A percentile compares a stretch with the other conserved stretches of the same genome.
phyloP scores from a whole-genome alignment of 345 rosid genomes.

The Hibiscus mutabilis region DNA sequence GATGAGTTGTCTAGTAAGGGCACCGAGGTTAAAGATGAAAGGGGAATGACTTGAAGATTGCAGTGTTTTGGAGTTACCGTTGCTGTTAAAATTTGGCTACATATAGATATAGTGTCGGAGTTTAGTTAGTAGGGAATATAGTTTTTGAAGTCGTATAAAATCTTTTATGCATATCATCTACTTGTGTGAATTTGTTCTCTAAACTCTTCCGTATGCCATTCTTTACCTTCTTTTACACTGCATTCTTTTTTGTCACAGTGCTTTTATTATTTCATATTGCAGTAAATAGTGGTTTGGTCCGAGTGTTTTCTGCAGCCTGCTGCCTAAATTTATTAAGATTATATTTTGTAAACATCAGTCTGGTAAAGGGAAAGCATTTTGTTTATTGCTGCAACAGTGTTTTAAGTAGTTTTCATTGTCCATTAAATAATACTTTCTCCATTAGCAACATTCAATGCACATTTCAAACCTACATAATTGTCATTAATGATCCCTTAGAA shows the following conservation, averaged over 20 bases:
- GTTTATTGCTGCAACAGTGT: neutral
- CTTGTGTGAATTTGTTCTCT: slow-evolving; percentile 5
- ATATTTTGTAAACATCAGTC: neutral
- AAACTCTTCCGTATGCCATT: neutral
- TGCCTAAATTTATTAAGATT: too few relatives aligned
- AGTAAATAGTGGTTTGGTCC: slow-evolving; percentile 2
- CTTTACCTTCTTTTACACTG: neutral
- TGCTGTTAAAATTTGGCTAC: neutral
- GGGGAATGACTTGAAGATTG: slow-evolving; percentile 22
- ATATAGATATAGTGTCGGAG: neutral
- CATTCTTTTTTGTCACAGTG: too few relatives aligned
- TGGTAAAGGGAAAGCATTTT: neutral
- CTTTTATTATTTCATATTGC: neutral
- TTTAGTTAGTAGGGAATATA: neutral
- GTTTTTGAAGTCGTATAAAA: neutral
- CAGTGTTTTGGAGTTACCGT: neutral
- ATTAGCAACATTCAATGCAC: neutral
- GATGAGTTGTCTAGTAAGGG: slow-evolving; percentile 25
- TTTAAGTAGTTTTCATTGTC: neutral
- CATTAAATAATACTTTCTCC: neutral
- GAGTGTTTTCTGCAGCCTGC: neutral
- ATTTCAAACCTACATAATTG: too few relatives aligned
- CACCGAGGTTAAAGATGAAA: neutral
- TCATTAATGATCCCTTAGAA: too few relatives aligned
- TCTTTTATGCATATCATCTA: neutral